These are phyloP conservation scores for Candida loeiensis DNA, from an alignment of 805 yeast genomes.

Conservation along the genomic window DNA sequence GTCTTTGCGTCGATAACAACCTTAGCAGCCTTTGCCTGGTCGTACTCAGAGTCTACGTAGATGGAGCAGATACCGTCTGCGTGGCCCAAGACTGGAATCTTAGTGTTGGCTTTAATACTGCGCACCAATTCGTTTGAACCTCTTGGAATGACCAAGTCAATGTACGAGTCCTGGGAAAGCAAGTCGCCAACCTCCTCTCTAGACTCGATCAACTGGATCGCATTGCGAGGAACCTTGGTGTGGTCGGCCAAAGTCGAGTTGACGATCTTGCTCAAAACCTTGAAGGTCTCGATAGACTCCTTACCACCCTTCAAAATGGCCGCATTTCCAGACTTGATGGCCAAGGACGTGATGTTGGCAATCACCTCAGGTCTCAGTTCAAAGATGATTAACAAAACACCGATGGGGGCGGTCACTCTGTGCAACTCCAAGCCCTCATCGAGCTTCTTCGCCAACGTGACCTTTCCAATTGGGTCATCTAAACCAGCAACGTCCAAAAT, in stretches of 20 bases:
- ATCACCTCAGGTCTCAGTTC: conserved; percentile 98
- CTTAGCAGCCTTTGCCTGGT: conserved; percentile 68
- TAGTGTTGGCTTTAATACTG: conserved; percentile 79
- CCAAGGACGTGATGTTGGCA: conserved; percentile 94
- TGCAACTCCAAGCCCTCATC: conserved; percentile 87
- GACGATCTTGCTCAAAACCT: conserved; percentile 72
- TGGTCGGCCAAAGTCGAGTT: conserved; percentile 50
- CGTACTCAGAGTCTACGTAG: conserved; percentile 75
- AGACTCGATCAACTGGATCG: conserved; percentile 83
- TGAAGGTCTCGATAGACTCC: conserved; percentile 82
- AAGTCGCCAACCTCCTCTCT: conserved; percentile 88
- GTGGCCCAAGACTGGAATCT: conserved; percentile 96
- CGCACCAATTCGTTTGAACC: conserved; percentile 94
- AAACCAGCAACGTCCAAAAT: conserved; percentile 84
- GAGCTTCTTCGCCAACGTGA: conserved; percentile 75
- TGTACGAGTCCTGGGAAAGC: conserved; percentile 78
- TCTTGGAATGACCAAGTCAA: conserved; percentile 94
- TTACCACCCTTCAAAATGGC: conserved; percentile 98
- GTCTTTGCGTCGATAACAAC: conserved; percentile 86
- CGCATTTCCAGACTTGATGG: conserved; percentile 94
- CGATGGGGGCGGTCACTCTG: conserved; percentile 90
- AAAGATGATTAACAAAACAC: conserved; percentile 86
- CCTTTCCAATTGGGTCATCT: conserved; percentile 90
- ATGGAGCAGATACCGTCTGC: conserved; percentile 97
- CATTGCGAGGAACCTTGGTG: conserved; percentile 73